These are phyloP conservation scores for Dichotomopilus funicola DNA, from an alignment of 2,329 filamentous ascomycete genomes.

Conservation along the genomic window DNA sequence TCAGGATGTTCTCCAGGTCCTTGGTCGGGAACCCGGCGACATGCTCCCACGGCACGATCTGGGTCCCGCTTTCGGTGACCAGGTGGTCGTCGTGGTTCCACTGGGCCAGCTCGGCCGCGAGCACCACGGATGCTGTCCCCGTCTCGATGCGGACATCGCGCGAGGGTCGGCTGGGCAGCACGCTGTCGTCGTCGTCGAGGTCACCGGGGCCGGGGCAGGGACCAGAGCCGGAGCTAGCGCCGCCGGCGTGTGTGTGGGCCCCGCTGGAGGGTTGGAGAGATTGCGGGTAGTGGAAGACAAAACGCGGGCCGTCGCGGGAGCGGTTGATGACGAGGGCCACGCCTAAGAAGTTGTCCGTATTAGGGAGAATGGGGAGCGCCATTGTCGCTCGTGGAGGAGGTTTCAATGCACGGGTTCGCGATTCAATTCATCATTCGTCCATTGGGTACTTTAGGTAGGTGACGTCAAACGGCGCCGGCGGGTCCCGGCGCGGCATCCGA, in stretches of 20 bases:
- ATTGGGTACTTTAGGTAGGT: too few relatives aligned
- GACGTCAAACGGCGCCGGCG: too few relatives aligned
- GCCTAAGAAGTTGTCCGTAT: constrained; percentile 54
- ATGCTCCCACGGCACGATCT: constrained; percentile 62
- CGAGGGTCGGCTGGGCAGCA: constrained; percentile 41
- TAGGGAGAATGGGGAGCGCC: constrained; percentile 45
- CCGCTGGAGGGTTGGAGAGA: constrained; percentile 38
- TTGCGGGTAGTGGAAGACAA: constrained; percentile 87
- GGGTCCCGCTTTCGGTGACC: constrained; percentile 48
- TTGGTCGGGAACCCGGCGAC: constrained; percentile 68
- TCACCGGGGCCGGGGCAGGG: constrained; percentile 17
- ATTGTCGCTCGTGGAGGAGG: constrained; percentile 27
- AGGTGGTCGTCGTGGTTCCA: constrained; percentile 50
- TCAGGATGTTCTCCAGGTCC: constrained; percentile 73
- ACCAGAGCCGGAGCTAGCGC: constrained; percentile 15
- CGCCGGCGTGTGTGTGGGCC: constrained; percentile 23
- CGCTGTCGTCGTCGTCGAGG: constrained; percentile 45
- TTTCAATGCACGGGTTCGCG: background rate
- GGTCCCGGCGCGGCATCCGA: too few relatives aligned
- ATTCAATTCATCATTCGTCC: background rate
- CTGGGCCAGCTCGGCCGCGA: constrained; percentile 35
- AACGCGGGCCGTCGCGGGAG: constrained; percentile 69
- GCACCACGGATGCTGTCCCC: constrained; percentile 28
- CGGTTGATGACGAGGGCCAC: constrained; percentile 69
- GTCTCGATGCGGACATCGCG: constrained; percentile 30